Evolutionary conservation across 1,139 yeast species (phyloP).

Genomic region (Lodderomyces beijingensis): DNA sequence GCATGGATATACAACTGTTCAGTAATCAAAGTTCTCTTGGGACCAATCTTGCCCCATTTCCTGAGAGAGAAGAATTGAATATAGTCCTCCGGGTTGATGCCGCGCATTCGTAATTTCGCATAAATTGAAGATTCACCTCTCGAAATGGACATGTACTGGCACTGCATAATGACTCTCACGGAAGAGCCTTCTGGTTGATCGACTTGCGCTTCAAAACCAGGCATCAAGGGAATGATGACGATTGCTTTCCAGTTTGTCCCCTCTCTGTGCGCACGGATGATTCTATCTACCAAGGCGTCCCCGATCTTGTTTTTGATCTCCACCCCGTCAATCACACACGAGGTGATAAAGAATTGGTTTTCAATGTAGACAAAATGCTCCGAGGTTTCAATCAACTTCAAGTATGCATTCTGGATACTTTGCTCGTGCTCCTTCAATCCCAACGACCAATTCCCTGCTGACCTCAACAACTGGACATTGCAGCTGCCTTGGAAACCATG

Average conservation of each 20-base stretch:
- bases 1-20: conserved; percentile 95
- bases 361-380: conserved; percentile 93
- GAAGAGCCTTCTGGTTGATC: conserved; percentile 93
- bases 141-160: conserved; percentile 91
- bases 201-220: conserved; percentile 93
- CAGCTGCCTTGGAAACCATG: conserved; percentile 80
- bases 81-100: conserved; percentile 85
- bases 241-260: conserved; percentile 85
- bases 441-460: conserved; percentile 89
- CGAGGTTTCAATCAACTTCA: conserved; percentile 84
- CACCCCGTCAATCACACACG: conserved; percentile 82
- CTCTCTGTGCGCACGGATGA: conserved; percentile 78
- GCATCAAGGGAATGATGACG: conserved; percentile 91
- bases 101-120: conserved; percentile 71
- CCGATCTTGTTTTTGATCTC: conserved; percentile 87
- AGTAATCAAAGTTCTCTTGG: conserved; percentile 66
- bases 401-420: conserved; percentile 89
- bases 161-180: conserved; percentile 92
- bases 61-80: conserved; percentile 89
- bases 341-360: conserved; percentile 88
- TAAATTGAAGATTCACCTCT: conserved; percentile 89
- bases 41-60: conserved; percentile 94
- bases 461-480: conserved; percentile 83
- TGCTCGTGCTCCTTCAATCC: conserved; percentile 83
- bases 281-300: conserved; percentile 93